Conservation (phyloP, 495 filamentous ascomycete genomes). For the Acidiella bohemica region DNA sequence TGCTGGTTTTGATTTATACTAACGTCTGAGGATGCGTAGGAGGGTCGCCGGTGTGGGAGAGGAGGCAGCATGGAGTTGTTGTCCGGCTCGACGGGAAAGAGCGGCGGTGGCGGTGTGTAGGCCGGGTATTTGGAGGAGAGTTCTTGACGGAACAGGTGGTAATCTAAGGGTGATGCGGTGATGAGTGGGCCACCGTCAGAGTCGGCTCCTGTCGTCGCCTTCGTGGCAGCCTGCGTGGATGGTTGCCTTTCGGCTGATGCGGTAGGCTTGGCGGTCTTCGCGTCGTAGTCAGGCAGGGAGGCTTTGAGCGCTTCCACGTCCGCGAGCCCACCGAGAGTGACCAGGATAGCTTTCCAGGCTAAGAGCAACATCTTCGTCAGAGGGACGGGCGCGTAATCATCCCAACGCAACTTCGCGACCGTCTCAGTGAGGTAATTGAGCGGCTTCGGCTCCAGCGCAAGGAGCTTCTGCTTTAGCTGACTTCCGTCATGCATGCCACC, state of each 20-base stretch:
- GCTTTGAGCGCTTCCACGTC: slow-evolving; percentile 63
- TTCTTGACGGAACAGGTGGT: slow-evolving; percentile 91
- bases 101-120: slow-evolving; percentile 73
- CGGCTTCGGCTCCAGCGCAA: slow-evolving; percentile 48
- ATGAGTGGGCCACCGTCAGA: slow-evolving; percentile 48
- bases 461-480: slow-evolving; percentile 16
- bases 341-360: slow-evolving; percentile 80
- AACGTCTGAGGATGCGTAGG: slow-evolving; percentile 34
- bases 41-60: slow-evolving; percentile 51
- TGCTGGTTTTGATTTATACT: slow-evolving; percentile 40
- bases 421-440: slow-evolving; percentile 61
- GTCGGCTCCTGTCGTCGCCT: no score
- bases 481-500: slow-evolving; percentile 21
- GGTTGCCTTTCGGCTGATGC: slow-evolving; percentile 19
- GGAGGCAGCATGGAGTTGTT: slow-evolving; percentile 83
- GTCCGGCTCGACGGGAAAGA: slow-evolving; percentile 76
- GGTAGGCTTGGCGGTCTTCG: slow-evolving; percentile 10
- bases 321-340: slow-evolving; percentile 64
- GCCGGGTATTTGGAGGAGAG: slow-evolving; percentile 98
- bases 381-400: slow-evolving; percentile 56
- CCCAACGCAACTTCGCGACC: slow-evolving; percentile 72
- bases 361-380: slow-evolving; percentile 59
- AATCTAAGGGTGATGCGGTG: slow-evolving; percentile 86
- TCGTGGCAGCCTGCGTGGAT: no score
- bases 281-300: slow-evolving; percentile 38